phyloP scores from a whole-genome alignment of 345 rosid species.

The Lumnitzera racemosa region DNA sequence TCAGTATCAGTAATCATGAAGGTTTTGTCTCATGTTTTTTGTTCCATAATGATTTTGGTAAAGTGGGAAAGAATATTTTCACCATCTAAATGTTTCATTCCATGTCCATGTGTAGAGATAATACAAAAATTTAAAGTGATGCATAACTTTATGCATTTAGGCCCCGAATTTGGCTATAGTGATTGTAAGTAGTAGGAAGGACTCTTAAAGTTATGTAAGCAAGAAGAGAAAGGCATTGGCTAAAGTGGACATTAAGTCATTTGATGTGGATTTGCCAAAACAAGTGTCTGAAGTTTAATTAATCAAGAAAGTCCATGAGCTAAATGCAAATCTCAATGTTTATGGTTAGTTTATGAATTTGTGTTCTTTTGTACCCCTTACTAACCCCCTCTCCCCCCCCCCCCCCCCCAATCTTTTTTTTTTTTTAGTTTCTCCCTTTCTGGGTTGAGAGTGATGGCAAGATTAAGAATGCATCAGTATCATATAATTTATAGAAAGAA shows the following conservation, averaged over 20 bases:
- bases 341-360: conserved; percentile 46
- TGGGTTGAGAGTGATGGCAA: neutral
- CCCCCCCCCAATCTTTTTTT: too few relatives aligned
- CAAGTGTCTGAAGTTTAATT: conserved; percentile 62
- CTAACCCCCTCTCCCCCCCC: too few relatives aligned
- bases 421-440: too few relatives aligned
- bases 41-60: too few relatives aligned
- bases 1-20: too few relatives aligned
- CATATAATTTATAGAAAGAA: neutral
- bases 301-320: conserved; percentile 74
- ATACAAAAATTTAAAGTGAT: too few relatives aligned
- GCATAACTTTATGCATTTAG: conserved; percentile 15
- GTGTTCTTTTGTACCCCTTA: neutral
- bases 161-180: conserved; percentile 89
- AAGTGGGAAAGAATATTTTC: too few relatives aligned
- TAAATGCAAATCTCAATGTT: conserved; percentile 65
- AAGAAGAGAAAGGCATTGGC: conserved; percentile 92
- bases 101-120: too few relatives aligned
- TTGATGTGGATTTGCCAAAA: conserved; percentile 69
- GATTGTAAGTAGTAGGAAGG: conserved; percentile 73
- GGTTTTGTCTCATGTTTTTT: too few relatives aligned
- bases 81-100: too few relatives aligned
- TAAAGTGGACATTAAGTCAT: conserved; percentile 83
- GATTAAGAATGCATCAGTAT: neutral
- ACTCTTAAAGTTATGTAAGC: conserved; percentile 79